Base-by-base conservation (phyloP, 1,139 yeast genomes). In the Sugiyamaella castrensis region DNA sequence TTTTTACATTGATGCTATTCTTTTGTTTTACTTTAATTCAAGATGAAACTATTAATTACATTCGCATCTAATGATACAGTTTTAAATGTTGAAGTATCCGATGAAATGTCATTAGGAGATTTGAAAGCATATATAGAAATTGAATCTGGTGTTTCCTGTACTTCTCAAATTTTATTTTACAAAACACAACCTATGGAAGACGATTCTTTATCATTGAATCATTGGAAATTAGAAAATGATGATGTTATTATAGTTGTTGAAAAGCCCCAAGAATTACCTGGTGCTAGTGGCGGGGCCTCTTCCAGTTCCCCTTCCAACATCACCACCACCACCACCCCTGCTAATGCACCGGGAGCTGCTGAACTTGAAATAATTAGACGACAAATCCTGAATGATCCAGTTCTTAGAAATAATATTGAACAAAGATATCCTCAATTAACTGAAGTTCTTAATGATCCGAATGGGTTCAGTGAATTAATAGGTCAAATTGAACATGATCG, bases 81-180 rank as follows among this genome's bases (percentile, higher is more conserved):
- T 27, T 51, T 69, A 19, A 64, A 77, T 1, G 75, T 81, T 1
- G 89, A 84, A 48, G 74, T 84, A 2, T 80, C 89, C 2, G 78
- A 72, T 1, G 84, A 84, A 15, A 77, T 89, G 72, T 64, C 80
- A 0, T 65, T 88, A 8, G 75, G 67, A 11, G 96, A 89, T 64
- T 77, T 91, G 59, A 75, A 80, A 53, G 95, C 95, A 0, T 82
- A 85, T 56, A 65, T 91, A 6, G 88, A 83, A 56, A 82, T 88
- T 1, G 96, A 89, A 61, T 77, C 88, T 16, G 24, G 74, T 84
- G 33, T 71, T 72, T 6, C 71, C n/a, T n/a, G 79, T 2, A 54
- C 57, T 0, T 60, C 69, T 19, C 87, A 83, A 61, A 66, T 74
- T 11, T 59, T 86, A 45, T 64, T 71, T 29, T 72, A 71, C 57